Evolutionary conservation across 1,284 basidiomycete species (phyloP).

Genomic region (Irpex sp.): DNA sequence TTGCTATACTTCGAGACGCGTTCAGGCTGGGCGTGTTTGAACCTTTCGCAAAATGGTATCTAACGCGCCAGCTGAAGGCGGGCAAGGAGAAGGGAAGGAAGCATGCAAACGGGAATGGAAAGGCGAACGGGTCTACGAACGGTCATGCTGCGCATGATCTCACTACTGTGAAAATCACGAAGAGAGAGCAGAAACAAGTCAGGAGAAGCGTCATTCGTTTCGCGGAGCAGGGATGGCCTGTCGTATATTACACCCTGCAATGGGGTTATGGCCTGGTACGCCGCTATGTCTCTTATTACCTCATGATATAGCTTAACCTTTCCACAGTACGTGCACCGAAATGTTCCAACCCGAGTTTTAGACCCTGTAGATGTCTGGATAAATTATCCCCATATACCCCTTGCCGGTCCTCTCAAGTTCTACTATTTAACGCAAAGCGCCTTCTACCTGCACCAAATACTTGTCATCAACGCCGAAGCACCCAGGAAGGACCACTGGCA

Average conservation of each 20-base stretch:
- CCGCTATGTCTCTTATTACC: slow-evolving; percentile 22
- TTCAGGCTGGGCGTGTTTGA: slow-evolving; percentile 70
- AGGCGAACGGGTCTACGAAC: slow-evolving; percentile 27
- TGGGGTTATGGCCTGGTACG: slow-evolving; percentile 84
- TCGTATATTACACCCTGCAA: slow-evolving; percentile 76
- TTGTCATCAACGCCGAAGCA: slow-evolving; percentile 93
- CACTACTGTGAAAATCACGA: slow-evolving; percentile 15
- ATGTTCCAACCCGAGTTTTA: slow-evolving; percentile 67
- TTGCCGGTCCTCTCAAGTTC: slow-evolving; percentile 80
- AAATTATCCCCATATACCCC: slow-evolving; percentile 77
- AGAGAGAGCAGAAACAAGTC: slow-evolving; percentile 47
- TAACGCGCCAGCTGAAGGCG: slow-evolving; percentile 48
- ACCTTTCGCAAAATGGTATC: slow-evolving; percentile 74
- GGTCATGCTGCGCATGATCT: slow-evolving; percentile 22
- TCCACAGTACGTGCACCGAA: slow-evolving; percentile 72
- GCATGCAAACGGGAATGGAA: slow-evolving; percentile 25
- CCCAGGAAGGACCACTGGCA: slow-evolving; percentile 90
- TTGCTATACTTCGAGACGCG: slow-evolving; percentile 78
- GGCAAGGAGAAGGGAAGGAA: slow-evolving; percentile 23
- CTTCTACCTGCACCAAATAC: slow-evolving; percentile 90
- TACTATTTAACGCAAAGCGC: slow-evolving; percentile 93
- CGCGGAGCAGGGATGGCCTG: slow-evolving; percentile 92
- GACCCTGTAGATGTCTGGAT: slow-evolving; percentile 75
- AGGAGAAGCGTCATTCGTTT: slow-evolving; percentile 81
- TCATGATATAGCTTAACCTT: slow-evolving; percentile 7